Evolutionary conservation across 129 eudicot species (phyloP).

Genomic region (Escallonia herrerae): DNA sequence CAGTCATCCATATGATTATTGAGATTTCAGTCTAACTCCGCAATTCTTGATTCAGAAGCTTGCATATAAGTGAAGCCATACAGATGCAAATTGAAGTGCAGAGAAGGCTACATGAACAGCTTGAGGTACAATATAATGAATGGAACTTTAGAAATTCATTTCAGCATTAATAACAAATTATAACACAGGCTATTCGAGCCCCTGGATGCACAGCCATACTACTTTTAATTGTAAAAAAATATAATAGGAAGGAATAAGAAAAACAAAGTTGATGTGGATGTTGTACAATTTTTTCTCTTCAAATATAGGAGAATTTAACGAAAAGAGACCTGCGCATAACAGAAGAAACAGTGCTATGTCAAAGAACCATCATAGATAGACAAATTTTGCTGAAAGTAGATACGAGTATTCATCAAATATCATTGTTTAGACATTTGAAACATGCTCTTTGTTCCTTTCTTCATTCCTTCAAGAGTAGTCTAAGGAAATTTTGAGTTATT

Average conservation of each 20-base stretch:
- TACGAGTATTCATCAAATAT: neutral
- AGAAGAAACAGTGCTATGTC: neutral
- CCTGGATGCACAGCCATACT: neutral
- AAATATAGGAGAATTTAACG: neutral
- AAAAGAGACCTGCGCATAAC: neutral
- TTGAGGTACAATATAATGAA: conserved; percentile 55
- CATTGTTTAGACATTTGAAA: neutral
- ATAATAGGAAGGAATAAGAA: neutral
- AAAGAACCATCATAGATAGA: neutral
- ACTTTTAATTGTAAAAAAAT: neutral
- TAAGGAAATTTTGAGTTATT: neutral
- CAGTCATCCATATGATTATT: conserved; percentile 3
- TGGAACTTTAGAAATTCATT: neutral
- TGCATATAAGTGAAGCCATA: conserved; percentile 68
- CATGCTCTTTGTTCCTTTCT: neutral
- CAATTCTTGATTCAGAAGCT: conserved; percentile 36
- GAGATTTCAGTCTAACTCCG: conserved; percentile 6
- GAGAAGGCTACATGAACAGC: conserved; percentile 82
- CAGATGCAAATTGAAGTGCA: conserved; percentile 91
- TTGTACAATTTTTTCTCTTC: neutral
- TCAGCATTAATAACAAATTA: neutral
- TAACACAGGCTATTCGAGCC: neutral
- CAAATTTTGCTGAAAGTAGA: neutral
- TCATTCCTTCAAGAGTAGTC: neutral
- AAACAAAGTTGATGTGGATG: too few relatives aligned